Evolutionary conservation across 306 rosid species (phyloP), one percentile per base, ranked within the genome.

Genomic region (Casuarina glauca): DNA sequence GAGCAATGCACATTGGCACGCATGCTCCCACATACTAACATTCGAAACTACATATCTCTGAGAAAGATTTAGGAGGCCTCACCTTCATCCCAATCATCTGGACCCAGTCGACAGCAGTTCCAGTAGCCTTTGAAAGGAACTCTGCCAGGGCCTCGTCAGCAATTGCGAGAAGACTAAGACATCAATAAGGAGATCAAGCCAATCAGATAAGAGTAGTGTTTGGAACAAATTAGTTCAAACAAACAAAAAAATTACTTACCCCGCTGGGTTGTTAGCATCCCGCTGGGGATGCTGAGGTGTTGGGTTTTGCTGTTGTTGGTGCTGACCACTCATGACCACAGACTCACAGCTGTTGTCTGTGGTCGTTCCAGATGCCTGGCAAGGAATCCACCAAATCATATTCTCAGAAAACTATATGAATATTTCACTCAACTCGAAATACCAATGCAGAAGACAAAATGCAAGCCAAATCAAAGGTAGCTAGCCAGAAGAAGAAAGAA

Each of bases 81-180:
- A 95, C 98, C 98, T 95, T 95, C 97, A 95, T 95, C 98, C 98
- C 98, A 95, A 95, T 95, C 97, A 92, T 90, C 95, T 95, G 98
- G 79, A 95, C 98, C 98, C 98, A 95, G 97, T 95, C 92, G 89
- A 95, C 97, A 95, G 98, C 98, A 87, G 98, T 95, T 89, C 98
- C 97, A 46, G 98, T 95, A 88, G 98, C 98, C 96, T 95, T 95
- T 62, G 98, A 90, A 79, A 95, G 96, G 95, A 95, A 95, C 98
- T 95, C 98, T 88, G 98, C 98, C 95, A 95, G 87, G 98, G 98
- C 93, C 97, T 91, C 98, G 95, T 95, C 97, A 1, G 98, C 98
- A 20, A 95, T 82, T 9, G 97, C 96, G 46, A 92, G 97, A 80
- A 95, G 98, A 89, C 98, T 92, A 73, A 4, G 12, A 11, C 5